Conservation (phyloP, 208 protist species). For the Wallacemonas sp. region DNA sequence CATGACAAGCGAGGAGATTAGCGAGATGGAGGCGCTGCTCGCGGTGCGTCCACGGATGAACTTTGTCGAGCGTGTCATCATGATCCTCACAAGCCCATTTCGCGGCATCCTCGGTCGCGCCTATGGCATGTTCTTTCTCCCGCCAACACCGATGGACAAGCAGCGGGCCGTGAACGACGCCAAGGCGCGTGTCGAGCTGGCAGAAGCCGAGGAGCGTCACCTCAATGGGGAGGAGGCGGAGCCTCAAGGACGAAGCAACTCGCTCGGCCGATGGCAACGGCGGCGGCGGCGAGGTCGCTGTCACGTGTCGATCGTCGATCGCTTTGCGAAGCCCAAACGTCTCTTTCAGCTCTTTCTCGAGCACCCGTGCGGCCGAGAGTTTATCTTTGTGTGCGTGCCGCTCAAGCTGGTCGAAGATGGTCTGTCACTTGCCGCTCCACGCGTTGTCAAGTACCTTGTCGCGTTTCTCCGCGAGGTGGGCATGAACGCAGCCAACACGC, state of each 20-base stretch:
- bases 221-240: background rate
- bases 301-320: background rate
- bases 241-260: background rate
- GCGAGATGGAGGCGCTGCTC: constrained; percentile 8
- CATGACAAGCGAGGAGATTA: background rate
- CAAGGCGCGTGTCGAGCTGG: background rate
- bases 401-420: constrained; percentile 61
- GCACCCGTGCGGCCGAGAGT: constrained; percentile 60
- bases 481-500: constrained; percentile 16
- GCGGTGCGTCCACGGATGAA: constrained; percentile 11
- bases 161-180: constrained; percentile 1
- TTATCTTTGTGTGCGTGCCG: constrained; percentile 60
- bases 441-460: constrained; percentile 49
- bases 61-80: constrained; percentile 18
- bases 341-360: constrained; percentile 71
- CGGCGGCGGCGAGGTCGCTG: too few relatives aligned
- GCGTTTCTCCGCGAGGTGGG: constrained; percentile 52
- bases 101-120: constrained; percentile 31
- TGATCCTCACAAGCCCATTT: constrained; percentile 34
- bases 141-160: constrained; percentile 11
- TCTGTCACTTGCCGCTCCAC: constrained; percentile 44
- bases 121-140: constrained; percentile 50
- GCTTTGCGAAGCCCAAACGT: constrained; percentile 10
- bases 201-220: background rate
- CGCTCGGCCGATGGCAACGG: background rate